Conservation (phyloP, 2,329 filamentous ascomycete species). For the Curvularia sp. region DNA sequence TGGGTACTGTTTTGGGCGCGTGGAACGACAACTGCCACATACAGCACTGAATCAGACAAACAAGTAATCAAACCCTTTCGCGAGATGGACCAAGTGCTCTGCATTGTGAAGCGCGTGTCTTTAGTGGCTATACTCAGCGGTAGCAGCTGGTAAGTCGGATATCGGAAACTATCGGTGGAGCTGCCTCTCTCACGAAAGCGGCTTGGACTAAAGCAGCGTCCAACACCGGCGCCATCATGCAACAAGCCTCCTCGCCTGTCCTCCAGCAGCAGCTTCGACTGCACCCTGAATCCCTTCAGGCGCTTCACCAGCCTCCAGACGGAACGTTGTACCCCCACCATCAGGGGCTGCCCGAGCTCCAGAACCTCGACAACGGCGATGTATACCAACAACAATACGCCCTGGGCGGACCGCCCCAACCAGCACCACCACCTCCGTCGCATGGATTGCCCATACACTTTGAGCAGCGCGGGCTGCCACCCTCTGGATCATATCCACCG, state of each 20-base stretch:
- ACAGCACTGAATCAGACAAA: constrained; percentile 39
- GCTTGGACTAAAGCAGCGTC: constrained; percentile 36
- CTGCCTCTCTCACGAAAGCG: constrained; percentile 15
- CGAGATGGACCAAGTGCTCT: constrained; percentile 17
- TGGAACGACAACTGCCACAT: constrained; percentile 25
- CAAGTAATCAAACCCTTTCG: constrained; percentile 29
- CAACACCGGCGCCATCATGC: constrained; percentile 34
- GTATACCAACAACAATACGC: constrained; percentile 32
- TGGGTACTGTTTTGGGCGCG: constrained; percentile 26
- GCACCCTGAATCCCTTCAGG: constrained; percentile 36
- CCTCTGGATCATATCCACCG: constrained; percentile 31
- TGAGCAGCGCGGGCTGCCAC: constrained; percentile 42
- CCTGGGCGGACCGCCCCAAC: constrained; percentile 29
- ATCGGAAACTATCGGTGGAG: constrained; percentile 10
- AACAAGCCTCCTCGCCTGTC: constrained; percentile 28
- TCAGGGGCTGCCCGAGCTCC: constrained; percentile 46
- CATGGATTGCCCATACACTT: constrained; percentile 42
- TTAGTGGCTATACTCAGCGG: constrained; percentile 1
- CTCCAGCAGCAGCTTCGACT: constrained; percentile 33
- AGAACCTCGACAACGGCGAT: constrained; percentile 48
- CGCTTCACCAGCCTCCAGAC: constrained; percentile 41
- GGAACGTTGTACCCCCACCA: constrained; percentile 31
- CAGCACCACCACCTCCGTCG: constrained; percentile 21
- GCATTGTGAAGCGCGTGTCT: constrained; percentile 2
- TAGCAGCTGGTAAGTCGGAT: constrained; percentile 2